These are phyloP conservation scores for Blastomyces emzantsi DNA, from an alignment of 2,329 filamentous ascomycete genomes.

Conservation along the genomic window DNA sequence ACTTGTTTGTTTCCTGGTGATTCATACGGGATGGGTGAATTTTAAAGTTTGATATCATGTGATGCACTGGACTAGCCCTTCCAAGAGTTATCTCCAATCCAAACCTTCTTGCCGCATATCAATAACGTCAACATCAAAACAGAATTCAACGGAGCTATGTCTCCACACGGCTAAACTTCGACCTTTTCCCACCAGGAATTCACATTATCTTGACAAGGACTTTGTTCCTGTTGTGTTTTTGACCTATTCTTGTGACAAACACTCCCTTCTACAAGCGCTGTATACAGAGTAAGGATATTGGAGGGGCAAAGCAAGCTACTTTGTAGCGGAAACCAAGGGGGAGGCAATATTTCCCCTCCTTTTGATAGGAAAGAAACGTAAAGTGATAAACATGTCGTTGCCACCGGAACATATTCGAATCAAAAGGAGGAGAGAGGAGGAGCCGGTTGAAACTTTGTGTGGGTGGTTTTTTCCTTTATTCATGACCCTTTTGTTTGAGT, in stretches of 20 bases:
- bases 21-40: background rate
- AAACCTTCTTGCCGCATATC: background rate
- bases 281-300: background rate
- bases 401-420: constrained; percentile 45
- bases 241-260: background rate
- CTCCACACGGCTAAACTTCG: background rate
- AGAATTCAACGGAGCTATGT: background rate
- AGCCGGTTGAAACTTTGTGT: constrained; percentile 48
- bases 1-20: too few species aligned
- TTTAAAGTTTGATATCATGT: background rate
- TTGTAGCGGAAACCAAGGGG: background rate
- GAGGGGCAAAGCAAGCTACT: background rate
- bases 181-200: background rate
- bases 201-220: background rate
- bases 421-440: constrained; percentile 49
- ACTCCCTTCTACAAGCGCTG: background rate
- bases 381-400: constrained; percentile 32
- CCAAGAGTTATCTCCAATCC: background rate
- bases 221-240: background rate
- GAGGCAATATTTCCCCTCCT: background rate
- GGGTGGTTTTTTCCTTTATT: constrained; percentile 18
- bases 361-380: background rate
- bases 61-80: background rate
- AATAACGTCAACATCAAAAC: background rate
- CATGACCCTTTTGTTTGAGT: constrained; percentile 10